Evolutionary conservation across 129 eudicot genomes (phyloP).

Genomic region (Saussurea involucrata): DNA sequence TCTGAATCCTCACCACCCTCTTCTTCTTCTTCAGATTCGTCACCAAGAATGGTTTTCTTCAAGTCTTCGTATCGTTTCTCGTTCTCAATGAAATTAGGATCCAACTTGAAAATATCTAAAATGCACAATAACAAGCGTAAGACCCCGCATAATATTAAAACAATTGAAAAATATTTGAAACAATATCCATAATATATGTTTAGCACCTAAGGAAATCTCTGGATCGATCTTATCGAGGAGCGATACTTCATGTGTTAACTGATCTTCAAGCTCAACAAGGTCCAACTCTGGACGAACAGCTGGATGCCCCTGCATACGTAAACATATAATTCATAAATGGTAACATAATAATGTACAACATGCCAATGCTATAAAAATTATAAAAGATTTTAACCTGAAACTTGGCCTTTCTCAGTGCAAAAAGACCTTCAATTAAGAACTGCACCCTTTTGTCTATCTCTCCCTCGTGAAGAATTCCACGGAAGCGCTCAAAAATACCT

Average conservation of each 20-base stretch:
- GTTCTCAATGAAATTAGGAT: constrained; percentile 70
- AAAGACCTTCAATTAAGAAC: constrained; percentile 86
- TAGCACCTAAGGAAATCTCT: constrained; percentile 67
- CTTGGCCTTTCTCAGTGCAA: constrained; percentile 89
- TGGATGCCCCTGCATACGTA: constrained; percentile 64
- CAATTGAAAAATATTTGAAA: constrained; percentile 3
- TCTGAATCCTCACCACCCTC: constrained; percentile 60
- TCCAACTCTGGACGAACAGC: constrained; percentile 96
- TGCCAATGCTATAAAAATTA: not conserved
- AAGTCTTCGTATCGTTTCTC: constrained; percentile 80
- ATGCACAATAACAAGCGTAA: not conserved
- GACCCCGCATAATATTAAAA: not conserved
- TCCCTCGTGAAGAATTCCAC: constrained; percentile 99
- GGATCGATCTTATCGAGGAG: constrained; percentile 76
- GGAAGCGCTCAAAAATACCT: constrained; percentile 97
- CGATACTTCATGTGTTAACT: constrained; percentile 83
- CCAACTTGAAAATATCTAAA: constrained; percentile 80
- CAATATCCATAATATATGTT: not conserved
- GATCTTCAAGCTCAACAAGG: constrained; percentile 93
- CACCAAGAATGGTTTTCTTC: constrained; percentile 87
- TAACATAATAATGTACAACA: not conserved
- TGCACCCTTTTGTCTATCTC: constrained; percentile 96
- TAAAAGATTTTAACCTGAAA: constrained; percentile 59
- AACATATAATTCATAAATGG: not conserved
- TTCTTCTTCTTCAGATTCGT: constrained; percentile 81